A percentile compares a stretch with the other conserved stretches of the same genome.
Conservation (phyloP, 352 stramenopile species). For the Pythium phragmiticola region DNA sequence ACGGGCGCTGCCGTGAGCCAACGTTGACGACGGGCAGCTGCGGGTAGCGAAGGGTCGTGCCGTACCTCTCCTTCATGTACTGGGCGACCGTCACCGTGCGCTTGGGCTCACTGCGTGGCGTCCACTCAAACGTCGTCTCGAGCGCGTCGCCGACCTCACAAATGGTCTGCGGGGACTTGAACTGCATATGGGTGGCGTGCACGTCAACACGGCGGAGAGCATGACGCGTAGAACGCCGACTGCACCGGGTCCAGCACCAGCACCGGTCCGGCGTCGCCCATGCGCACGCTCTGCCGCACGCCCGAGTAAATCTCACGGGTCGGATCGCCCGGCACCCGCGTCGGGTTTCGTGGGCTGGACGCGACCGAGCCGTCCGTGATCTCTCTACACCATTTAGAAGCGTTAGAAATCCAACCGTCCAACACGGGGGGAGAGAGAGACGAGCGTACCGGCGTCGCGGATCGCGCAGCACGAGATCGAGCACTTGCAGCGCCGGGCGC, state of each 20-base stretch:
- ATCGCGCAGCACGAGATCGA: neutral
- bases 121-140: neutral
- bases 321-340: neutral
- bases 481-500: neutral
- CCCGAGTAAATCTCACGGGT: neutral
- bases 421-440: too few relatives aligned
- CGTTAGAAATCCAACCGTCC: too few relatives aligned
- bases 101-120: neutral
- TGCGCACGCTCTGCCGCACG: neutral
- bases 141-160: constrained; percentile 1
- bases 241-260: neutral
- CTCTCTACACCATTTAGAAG: too few relatives aligned
- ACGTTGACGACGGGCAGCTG: constrained; percentile 1
- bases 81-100: neutral
- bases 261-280: neutral
- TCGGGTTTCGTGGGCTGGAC: neutral
- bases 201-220: neutral
- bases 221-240: neutral
- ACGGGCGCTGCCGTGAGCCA: neutral
- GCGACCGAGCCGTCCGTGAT: neutral
- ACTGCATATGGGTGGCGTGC: neutral
- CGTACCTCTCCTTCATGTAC: neutral
- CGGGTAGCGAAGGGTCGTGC: neutral
- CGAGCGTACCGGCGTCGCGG: too few relatives aligned
- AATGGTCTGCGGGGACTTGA: neutral